Evolutionary conservation across 495 filamentous ascomycete species (phyloP).

Genomic region (Tuber melanosporum): DNA sequence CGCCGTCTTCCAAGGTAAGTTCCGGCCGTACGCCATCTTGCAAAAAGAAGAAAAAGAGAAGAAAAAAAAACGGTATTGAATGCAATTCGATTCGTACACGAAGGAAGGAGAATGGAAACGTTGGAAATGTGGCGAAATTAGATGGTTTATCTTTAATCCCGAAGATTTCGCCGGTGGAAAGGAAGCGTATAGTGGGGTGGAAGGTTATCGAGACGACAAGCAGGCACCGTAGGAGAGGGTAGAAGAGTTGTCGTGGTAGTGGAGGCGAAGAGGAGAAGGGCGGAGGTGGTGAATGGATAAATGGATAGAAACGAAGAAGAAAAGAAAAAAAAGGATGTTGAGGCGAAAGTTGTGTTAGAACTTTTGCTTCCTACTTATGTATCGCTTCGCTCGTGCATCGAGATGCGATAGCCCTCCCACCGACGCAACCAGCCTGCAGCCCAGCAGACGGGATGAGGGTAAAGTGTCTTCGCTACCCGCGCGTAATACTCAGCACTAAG

Average conservation of each 20-base stretch:
- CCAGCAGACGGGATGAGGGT: neutral
- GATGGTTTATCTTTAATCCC: neutral
- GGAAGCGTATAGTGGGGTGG: neutral
- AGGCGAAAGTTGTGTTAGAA: neutral
- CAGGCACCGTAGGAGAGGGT: neutral
- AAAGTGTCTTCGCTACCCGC: neutral
- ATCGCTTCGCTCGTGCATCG: neutral
- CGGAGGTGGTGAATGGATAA: neutral
- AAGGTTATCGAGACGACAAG: neutral
- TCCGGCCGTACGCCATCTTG: slow-evolving; percentile 37
- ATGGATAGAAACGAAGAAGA: neutral
- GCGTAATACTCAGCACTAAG: neutral
- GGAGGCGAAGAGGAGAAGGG: neutral
- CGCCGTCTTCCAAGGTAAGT: slow-evolving; percentile 13
- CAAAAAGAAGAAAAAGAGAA: neutral
- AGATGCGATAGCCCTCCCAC: neutral
- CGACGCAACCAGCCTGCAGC: no score
- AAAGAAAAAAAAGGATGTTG: neutral
- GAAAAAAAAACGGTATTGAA: neutral
- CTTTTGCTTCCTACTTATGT: neutral
- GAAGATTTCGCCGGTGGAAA: neutral
- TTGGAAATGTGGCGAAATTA: neutral
- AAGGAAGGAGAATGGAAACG: neutral
- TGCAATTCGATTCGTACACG: neutral
- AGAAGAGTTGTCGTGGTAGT: neutral